A percentile compares a stretch with the other conserved stretches of the same genome.
Evolutionary conservation across 225 moss, liverwort and hornwort genomes (phyloP).

Genomic region (Antitrichia curtipendula): DNA sequence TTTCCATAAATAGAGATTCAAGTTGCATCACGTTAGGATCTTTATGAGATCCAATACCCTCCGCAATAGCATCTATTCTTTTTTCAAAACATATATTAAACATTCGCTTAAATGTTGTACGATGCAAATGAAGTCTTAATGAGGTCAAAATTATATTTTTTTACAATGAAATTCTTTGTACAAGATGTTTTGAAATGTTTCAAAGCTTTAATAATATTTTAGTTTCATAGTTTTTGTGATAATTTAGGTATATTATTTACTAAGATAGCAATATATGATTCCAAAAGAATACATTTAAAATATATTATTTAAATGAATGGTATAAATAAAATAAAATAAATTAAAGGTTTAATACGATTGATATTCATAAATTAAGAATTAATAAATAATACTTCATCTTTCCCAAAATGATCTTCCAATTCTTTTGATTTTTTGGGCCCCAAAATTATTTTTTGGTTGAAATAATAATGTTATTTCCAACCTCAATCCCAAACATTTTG

Average conservation of each 20-base stretch:
- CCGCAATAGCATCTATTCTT: slow-evolving; percentile 21
- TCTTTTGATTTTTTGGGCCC: background rate
- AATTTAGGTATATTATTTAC: background rate
- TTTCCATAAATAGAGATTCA: slow-evolving; percentile 40
- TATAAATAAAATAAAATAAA: accelerated
- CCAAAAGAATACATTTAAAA: background rate
- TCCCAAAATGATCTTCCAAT: background rate
- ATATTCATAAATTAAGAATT: accelerated
- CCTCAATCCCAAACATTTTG: accelerated
- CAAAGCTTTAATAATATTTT: too few relatives aligned
- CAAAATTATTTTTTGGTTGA: background rate
- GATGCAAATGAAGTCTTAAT: slow-evolving; percentile 38
- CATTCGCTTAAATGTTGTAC: slow-evolving; percentile 27
- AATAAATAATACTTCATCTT: accelerated
- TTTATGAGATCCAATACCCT: slow-evolving; percentile 34
- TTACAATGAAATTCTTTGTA: background rate
- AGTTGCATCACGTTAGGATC: slow-evolving; percentile 49
- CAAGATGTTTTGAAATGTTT: background rate
- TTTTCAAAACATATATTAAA: slow-evolving; percentile 60
- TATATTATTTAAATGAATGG: background rate
- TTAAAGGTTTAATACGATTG: too few relatives aligned
- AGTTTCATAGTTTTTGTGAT: background rate
- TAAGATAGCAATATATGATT: too few relatives aligned
- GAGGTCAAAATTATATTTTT: background rate
- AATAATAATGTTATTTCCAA: background rate